Base-by-base conservation (phyloP, 345 rosid species). In the Aurinia saxatilis region DNA sequence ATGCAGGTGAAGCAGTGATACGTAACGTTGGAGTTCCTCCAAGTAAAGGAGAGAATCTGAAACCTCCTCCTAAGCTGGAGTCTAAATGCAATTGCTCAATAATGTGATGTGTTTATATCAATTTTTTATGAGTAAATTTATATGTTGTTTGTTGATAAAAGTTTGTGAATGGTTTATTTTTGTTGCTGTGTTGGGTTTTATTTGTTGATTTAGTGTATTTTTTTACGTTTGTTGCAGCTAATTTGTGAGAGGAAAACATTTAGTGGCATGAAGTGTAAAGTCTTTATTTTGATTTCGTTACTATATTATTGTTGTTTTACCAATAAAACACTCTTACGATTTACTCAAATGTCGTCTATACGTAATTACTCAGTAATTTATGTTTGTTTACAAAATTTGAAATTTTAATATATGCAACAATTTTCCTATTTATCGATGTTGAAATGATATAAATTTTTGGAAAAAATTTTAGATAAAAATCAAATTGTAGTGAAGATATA, bases 71-170 rank as follows among this genome's bases (percentile, higher is more conserved):
- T 2, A 87, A 86, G 87, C 87, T 87, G 37, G 96, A 93, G 77
- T 84, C 91, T 31, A 93, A 90, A 77, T 93, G 99, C 83, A 93
- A 93, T 67, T 93, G 99, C 90, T 72, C 92, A 51, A 87, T 93
- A 78, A 90, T 93, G 99, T 93, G 86, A 89, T 30, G 50, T 50
- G 34, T 44, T 7, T 18, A 7, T 27, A 27, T 27, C 6, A 27
- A 2, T 27, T 18, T 42, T 27, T 36, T 37, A 54, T 11, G 11
- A 62, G 58, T 63, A 47, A 30, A 38, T 30, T 55, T 62, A 5
- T 30, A 46, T 38, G 34, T 9, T 49, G 47, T 41, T 57, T 64
- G 65, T 64, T 71, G 30, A 71, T 64, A 50, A 19, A n/a, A 19
- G 58, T 54, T 37, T 29, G 68, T 61, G 33, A 11, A 49, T 36